Percentiles rank a stretch among this genome's conserved stretches.
These are phyloP conservation scores for Pseudocercospora musae DNA, from an alignment of 2,329 filamentous ascomycete species.

Conservation along the genomic window DNA sequence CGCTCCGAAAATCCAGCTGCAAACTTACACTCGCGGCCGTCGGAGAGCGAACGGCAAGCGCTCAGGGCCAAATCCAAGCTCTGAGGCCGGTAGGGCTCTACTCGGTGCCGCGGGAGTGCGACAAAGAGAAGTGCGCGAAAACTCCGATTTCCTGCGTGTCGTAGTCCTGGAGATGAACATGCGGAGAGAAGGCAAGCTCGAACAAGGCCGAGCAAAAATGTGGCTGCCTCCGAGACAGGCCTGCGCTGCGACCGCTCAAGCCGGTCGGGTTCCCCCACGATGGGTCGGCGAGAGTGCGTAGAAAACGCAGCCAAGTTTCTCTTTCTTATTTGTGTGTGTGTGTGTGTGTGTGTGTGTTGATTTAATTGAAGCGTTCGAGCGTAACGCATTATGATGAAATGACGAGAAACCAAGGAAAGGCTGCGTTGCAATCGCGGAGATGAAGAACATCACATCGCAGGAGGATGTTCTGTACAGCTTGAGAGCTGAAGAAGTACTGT, in stretches of 20 bases:
- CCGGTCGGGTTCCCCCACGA: conserved; percentile 24
- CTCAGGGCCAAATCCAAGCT: conserved; percentile 39
- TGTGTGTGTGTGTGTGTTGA: background rate
- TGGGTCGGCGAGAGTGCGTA: conserved; percentile 34
- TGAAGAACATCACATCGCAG: background rate
- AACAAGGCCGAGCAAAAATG: conserved; percentile 56
- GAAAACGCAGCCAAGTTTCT: conserved; percentile 4
- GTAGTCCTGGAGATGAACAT: conserved; percentile 68
- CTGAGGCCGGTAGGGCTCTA: conserved; percentile 44
- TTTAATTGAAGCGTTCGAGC: conserved; percentile 16
- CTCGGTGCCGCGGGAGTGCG: conserved; percentile 40
- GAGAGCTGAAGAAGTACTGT: background rate
- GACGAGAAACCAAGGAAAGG: background rate
- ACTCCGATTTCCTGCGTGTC: conserved; percentile 61
- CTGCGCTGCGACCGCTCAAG: conserved; percentile 18
- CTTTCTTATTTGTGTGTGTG: background rate
- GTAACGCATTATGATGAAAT: conserved; percentile 9
- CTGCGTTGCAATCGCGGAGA: background rate
- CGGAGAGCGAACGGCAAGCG: conserved; percentile 33
- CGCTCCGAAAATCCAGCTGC: conserved; percentile 59
- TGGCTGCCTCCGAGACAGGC: conserved; percentile 58
- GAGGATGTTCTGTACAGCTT: background rate
- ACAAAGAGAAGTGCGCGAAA: conserved; percentile 62
- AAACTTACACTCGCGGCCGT: conserved; percentile 51
- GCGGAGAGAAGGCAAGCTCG: conserved; percentile 60